Base-by-base conservation (phyloP, 208 protist species). In the Wallacemonas sp. region DNA sequence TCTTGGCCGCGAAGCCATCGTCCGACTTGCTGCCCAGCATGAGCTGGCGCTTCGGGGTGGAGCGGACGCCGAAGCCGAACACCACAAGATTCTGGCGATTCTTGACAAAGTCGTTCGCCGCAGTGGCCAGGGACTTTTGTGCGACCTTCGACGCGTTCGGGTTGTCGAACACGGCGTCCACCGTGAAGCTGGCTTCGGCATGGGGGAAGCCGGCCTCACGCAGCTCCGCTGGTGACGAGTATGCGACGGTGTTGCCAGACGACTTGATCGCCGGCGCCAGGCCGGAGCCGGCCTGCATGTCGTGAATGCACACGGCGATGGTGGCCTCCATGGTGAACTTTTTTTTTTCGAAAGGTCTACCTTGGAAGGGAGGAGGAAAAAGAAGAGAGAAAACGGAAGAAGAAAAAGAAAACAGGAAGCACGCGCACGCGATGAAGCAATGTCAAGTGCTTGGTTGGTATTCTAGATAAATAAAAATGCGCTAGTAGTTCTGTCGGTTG, bases 51-150 rank as follows among this genome's bases (percentile, higher is more conserved):
- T 87, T 86, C 22, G 92, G 89, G 12, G 84, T 92, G 10, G 88
- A 90, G 67, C 90, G 87, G 8, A 92, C 84, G 32, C 92, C 92
- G 46, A 87, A 94, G 49, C 72, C 67, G 72, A 93, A 97, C 28
- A 92, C 83, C 3, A 97, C 92, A 11, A 84, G 26, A 67, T 97
- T 97, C 62, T 95, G 70, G 2, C 82, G 77, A 31, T 79, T 76
- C 54, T 77, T 63, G 55, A 77, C 66, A 65, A 95, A 92, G 50
- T 89, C 66, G 25, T 69, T 61, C 3, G 77, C 85, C 23, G 72
- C 66, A 22, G 68, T 77, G 20, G 81, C 8, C 55, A 93, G 65
- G 12, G 57, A 49, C 28, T 66, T 74, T 52, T 81, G 55, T 10
- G 61, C 49, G 26, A 91, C 42, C 3, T 70, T 67, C 42, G 20